A percentile compares a stretch with the other conserved stretches of the same genome.
Conservation (phyloP, 176 grass and related monocot species). For the Zizania latifolia region DNA sequence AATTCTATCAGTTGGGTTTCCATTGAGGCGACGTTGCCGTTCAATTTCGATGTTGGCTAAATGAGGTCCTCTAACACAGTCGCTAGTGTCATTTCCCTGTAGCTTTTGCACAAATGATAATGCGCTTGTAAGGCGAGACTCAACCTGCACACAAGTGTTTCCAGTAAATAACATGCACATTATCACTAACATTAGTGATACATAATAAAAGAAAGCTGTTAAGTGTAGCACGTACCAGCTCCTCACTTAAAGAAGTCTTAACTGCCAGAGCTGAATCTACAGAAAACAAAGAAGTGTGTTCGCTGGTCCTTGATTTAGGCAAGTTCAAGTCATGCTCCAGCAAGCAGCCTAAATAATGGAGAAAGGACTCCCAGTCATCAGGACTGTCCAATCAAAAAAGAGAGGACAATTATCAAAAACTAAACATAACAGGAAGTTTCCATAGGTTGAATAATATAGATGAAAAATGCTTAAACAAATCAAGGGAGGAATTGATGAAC, state of each 20-base stretch:
- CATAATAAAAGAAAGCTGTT: conserved; percentile 4
- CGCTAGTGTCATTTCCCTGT: conserved; percentile 45
- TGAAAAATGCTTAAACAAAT: conserved; percentile 16
- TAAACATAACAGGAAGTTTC: conserved; percentile 10
- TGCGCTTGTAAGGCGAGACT: conserved; percentile 73
- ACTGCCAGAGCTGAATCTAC: conserved; percentile 38
- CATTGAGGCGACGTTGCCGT: conserved; percentile 43
- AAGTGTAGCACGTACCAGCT: conserved; percentile 47
- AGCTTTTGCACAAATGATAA: conserved; percentile 75
- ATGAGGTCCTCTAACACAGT: conserved; percentile 77
- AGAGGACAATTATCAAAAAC: conserved; percentile 44
- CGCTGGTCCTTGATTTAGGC: conserved; percentile 44
- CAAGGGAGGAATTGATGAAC: background rate
- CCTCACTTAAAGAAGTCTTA: conserved; percentile 48
- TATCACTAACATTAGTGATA: conserved; percentile 10
- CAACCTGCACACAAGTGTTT: conserved; percentile 44
- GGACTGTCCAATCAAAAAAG: conserved; percentile 73
- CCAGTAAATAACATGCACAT: conserved; percentile 25
- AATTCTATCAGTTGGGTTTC: conserved; percentile 47
- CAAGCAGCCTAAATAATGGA: conserved; percentile 94
- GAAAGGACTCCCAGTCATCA: conserved; percentile 98
- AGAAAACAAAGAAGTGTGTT: conserved; percentile 37
- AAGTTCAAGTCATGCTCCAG: conserved; percentile 69
- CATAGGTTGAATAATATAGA: conserved; percentile 1
- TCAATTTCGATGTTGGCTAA: conserved; percentile 92